Conservation (phyloP, 345 rosid genomes). For the Rhodamnia argentea region DNA sequence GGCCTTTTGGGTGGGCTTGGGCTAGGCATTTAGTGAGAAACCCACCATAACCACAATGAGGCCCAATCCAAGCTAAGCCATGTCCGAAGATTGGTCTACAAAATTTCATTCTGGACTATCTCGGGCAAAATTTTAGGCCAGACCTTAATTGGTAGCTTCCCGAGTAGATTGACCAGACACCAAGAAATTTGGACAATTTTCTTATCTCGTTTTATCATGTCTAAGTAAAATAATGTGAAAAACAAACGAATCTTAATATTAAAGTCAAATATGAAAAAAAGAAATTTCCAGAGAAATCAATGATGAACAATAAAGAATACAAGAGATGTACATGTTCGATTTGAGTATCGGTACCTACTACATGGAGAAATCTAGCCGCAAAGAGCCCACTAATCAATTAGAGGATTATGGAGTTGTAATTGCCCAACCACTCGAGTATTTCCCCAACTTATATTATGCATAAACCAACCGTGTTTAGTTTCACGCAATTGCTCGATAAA, state of each 20-base stretch:
- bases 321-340: accelerated
- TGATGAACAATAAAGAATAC: background rate
- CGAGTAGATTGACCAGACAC: background rate
- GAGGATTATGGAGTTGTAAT: background rate
- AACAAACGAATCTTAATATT: background rate
- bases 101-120: background rate
- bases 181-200: background rate
- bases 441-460: no score
- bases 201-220: background rate
- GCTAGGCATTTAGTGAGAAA: background rate
- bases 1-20: background rate
- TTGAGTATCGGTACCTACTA: accelerated
- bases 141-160: background rate
- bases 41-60: background rate
- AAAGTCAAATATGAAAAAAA: background rate
- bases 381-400: background rate
- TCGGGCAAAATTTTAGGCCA: background rate
- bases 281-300: background rate
- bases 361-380: accelerated
- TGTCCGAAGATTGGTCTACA: background rate
- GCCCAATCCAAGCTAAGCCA: background rate
- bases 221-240: background rate
- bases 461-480: background rate
- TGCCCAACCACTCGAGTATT: background rate
- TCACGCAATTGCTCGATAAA: background rate